Percentiles rank a stretch among this genome's conserved stretches.
phyloP scores from a whole-genome alignment of 83 land plant species.

The Isoetes engelmannii region DNA sequence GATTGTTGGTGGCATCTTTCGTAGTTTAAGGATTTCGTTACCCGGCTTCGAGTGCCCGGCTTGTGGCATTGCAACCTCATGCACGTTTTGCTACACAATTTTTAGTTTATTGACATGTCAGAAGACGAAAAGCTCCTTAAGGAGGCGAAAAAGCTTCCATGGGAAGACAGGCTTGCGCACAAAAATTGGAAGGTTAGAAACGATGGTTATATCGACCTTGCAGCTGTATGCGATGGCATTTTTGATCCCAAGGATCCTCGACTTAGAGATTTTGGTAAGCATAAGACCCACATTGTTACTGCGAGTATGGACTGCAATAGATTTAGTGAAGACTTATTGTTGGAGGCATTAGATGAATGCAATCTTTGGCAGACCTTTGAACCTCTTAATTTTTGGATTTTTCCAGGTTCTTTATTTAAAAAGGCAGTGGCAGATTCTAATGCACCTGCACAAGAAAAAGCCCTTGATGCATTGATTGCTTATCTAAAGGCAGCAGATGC shows the following conservation, averaged over 20 bases:
- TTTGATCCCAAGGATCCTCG: constrained; percentile 90
- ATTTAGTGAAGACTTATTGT: neutral
- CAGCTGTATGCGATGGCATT: constrained; percentile 70
- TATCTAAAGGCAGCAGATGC: constrained; percentile 84
- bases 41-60: no score
- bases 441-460: constrained; percentile 98
- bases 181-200: constrained; percentile 99
- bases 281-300: neutral
- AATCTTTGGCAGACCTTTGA: no score
- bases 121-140: constrained; percentile 97
- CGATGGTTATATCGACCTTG: constrained; percentile 89
- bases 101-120: constrained; percentile 25
- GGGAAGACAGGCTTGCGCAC: constrained; percentile 91
- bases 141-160: constrained; percentile 96
- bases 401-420: constrained; percentile 65
- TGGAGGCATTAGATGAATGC: no score
- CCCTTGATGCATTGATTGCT: constrained; percentile 89
- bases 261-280: constrained; percentile 75
- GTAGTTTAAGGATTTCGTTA: no score
- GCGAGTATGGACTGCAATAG: neutral
- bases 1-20: no score
- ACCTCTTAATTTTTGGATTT: neutral
- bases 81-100: no score
- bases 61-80: no score
- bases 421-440: constrained; percentile 94